These are phyloP conservation scores for Sicyos edulis DNA, from an alignment of 306 rosid species.

Conservation along the genomic window DNA sequence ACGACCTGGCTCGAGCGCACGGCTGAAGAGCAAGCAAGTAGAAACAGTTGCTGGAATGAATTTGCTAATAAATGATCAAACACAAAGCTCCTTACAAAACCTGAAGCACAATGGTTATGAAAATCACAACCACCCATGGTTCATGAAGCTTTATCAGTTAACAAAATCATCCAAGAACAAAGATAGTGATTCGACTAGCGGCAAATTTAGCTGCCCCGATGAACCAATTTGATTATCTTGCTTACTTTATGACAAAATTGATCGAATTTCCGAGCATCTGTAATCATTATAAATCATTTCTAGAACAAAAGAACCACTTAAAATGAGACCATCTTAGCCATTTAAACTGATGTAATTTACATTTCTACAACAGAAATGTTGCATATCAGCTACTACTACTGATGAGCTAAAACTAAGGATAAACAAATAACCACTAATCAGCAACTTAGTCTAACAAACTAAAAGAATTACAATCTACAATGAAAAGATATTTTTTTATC, in stretches of 20 bases:
- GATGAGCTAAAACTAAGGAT: background rate
- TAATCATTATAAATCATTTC: no score
- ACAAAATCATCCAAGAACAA: constrained; percentile 26
- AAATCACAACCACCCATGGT: constrained; percentile 42
- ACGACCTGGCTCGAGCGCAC: constrained; percentile 34
- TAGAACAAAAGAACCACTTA: background rate
- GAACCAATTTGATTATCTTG: background rate
- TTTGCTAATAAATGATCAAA: no score
- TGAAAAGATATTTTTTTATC: background rate
- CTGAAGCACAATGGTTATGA: constrained; percentile 32
- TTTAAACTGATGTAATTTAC: constrained; percentile 12
- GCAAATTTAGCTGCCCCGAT: constrained; percentile 25
- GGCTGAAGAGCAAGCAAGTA: constrained; percentile 34
- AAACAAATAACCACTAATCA: background rate
- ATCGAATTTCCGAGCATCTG: no score
- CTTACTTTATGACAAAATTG: no score
- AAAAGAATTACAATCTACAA: constrained; percentile 21
- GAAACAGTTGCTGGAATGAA: constrained; percentile 10
- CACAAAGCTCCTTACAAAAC: constrained; percentile 23
- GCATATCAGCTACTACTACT: constrained; percentile 9
- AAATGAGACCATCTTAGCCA: constrained; percentile 11
- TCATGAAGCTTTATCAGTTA: constrained; percentile 37
- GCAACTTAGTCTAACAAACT: constrained; percentile 8
- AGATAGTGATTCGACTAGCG: constrained; percentile 27
- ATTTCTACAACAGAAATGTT: constrained; percentile 4